Evolutionary conservation across 2,329 filamentous ascomycete species (phyloP).

Genomic region (Nemania bipapillata): DNA sequence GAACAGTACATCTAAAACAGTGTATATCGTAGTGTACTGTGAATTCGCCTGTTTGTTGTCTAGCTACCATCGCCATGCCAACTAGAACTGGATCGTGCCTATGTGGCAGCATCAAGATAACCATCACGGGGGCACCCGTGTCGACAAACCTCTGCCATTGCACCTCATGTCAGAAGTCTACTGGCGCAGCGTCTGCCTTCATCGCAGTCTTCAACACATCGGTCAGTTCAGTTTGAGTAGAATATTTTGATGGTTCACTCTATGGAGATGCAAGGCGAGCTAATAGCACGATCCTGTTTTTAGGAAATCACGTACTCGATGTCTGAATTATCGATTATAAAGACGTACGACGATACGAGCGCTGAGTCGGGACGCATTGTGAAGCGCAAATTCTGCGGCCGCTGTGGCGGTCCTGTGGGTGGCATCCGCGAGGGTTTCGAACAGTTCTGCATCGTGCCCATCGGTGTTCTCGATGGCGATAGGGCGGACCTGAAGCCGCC

Average conservation of each 20-base stretch:
- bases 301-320: too few species aligned
- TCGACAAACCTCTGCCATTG: background rate
- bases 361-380: constrained; percentile 40
- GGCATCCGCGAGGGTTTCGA: background rate
- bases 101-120: background rate
- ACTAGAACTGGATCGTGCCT: background rate
- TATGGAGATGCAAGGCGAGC: too few species aligned
- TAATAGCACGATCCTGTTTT: too few species aligned
- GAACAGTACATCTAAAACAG: too few species aligned
- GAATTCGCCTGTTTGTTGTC: too few species aligned
- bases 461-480: constrained; percentile 44
- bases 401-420: constrained; percentile 39
- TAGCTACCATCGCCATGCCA: too few species aligned
- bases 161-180: background rate
- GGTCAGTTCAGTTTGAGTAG: too few species aligned
- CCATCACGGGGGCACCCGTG: background rate
- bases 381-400: constrained; percentile 42
- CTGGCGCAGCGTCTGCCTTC: too few species aligned
- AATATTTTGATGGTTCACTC: too few species aligned
- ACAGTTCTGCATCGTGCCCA: constrained; percentile 30
- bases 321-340: constrained; percentile 33
- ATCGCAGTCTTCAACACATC: too few species aligned
- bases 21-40: too few species aligned
- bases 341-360: constrained; percentile 36
- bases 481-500: constrained; percentile 35